These are phyloP conservation scores for Trichoderma atrobrunneum DNA, from an alignment of 2,329 filamentous ascomycete genomes.

Conservation along the genomic window DNA sequence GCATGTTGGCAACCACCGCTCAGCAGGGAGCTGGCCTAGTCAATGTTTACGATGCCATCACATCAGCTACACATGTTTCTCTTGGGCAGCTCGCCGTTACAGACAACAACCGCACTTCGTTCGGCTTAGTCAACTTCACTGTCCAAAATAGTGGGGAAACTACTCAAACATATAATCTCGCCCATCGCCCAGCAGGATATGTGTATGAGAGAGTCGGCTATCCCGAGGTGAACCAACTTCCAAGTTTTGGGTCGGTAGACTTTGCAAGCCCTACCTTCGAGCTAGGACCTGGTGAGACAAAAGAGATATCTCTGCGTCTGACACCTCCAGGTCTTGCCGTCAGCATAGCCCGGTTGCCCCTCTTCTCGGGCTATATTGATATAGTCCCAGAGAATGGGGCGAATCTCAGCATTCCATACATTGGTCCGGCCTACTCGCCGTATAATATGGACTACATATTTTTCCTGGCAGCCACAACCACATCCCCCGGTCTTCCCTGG, in stretches of 20 bases:
- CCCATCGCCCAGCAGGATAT: neutral
- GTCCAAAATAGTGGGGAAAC: neutral
- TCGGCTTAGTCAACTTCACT: neutral
- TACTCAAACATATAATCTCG: neutral
- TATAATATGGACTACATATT: constrained; percentile 1
- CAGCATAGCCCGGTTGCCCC: neutral
- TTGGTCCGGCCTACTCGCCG: neutral
- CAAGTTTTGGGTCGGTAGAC: neutral
- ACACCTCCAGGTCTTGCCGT: neutral
- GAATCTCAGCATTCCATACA: neutral
- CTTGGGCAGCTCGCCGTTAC: neutral
- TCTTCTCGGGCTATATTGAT: neutral
- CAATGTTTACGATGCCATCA: neutral
- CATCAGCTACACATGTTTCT: neutral
- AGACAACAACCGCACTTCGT: constrained; percentile 2
- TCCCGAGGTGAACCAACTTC: neutral
- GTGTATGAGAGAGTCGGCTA: neutral
- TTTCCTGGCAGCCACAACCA: neutral
- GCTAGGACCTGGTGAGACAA: neutral
- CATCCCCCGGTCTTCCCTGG: neutral
- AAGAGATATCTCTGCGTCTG: neutral
- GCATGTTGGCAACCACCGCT: neutral
- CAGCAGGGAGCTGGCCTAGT: neutral
- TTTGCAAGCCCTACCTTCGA: neutral
- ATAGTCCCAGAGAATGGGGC: neutral